Evolutionary conservation across 805 yeast genomes (phyloP), one percentile per base, ranked within the genome.

Genomic region (Osmozyma mogii): DNA sequence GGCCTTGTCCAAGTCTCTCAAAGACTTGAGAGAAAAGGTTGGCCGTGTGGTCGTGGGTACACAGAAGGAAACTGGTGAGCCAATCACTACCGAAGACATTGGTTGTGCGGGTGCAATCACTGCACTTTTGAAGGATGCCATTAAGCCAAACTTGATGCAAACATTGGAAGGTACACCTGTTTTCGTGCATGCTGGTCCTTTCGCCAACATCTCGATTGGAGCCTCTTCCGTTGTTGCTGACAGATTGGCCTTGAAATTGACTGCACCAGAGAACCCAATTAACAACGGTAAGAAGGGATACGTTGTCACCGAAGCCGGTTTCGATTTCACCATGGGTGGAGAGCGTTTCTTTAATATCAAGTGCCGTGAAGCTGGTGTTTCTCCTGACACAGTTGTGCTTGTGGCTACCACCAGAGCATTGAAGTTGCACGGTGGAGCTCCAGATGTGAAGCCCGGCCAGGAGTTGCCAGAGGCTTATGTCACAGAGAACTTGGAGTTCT

Each of bases 241-340:
- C 56, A 78, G 78, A 55, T 74, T 89, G 59, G 98, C 95, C 4
- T 69, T 89, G 52, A 87, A 89, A 61, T 73, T 89, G 45, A 87
- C 94, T 11, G 56, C 70, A 14, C 61, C 69, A 12, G 50, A 62
- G 38, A 68, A 49, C 58, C 57, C 70, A 39, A 52, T 52, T 33
- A 63, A 63, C 45, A 55, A 46, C 37, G 70, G 75, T 31, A 36
- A 44, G 33, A 65, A 67, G 37, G 97, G 97, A 43, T 89, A 74
- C 52, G 97, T 87, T 32, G 84, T 89, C 37, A 89, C 98, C 29
- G 98, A 89, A 59, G 96, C 97, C 22, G 98, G 98, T 30, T 89
- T 89, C 62, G 97, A 89, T 60, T 89, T 92, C 68, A 89, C 96
- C 28, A 89, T 89, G 97, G 98, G 98, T 43, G 97, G 97, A 45